Evolutionary conservation across 1,284 basidiomycete genomes (phyloP).

Genomic region (Papiliotrema nemorosa): DNA sequence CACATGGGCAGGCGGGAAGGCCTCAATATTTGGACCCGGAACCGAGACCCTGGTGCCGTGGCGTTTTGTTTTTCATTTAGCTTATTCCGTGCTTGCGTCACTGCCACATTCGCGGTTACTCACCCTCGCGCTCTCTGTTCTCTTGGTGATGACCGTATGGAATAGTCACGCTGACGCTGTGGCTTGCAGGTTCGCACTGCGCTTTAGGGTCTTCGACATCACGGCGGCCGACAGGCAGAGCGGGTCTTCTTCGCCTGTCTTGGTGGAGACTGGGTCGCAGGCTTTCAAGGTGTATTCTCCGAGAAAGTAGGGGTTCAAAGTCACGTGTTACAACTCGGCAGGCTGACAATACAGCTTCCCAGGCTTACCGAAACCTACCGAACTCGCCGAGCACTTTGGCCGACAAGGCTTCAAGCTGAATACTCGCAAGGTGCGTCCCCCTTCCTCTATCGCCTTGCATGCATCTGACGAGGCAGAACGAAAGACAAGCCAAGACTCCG

Average conservation of each 20-base stretch:
- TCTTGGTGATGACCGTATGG: not conserved
- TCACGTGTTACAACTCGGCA: too few relatives aligned
- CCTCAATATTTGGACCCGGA: too few relatives aligned
- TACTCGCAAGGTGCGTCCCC: constrained; percentile 37
- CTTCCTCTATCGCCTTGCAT: too few relatives aligned
- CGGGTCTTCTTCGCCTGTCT: constrained; percentile 12
- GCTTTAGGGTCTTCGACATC: constrained; percentile 30
- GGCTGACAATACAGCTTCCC: constrained; percentile 29
- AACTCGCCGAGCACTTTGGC: constrained; percentile 42
- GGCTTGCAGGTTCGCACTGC: constrained; percentile 32
- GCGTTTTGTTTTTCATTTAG: not conserved
- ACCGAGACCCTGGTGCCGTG: constrained; percentile 1
- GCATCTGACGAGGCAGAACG: constrained; percentile 2
- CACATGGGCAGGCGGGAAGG: too few relatives aligned
- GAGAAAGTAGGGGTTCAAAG: constrained; percentile 30
- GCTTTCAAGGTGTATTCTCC: constrained; percentile 42
- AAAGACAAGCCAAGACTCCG: constrained; percentile 6
- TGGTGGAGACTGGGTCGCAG: constrained; percentile 26
- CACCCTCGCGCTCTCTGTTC: not conserved
- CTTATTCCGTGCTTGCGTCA: constrained; percentile 1
- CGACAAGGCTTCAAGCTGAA: constrained; percentile 46
- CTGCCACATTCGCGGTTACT: constrained; percentile 1
- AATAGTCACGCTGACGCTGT: not conserved
- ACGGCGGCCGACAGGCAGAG: constrained; percentile 15
- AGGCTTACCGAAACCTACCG: constrained; percentile 37